These are phyloP conservation scores for Persicaria maculosa DNA, from an alignment of 148 eudicot genomes.

Conservation along the genomic window DNA sequence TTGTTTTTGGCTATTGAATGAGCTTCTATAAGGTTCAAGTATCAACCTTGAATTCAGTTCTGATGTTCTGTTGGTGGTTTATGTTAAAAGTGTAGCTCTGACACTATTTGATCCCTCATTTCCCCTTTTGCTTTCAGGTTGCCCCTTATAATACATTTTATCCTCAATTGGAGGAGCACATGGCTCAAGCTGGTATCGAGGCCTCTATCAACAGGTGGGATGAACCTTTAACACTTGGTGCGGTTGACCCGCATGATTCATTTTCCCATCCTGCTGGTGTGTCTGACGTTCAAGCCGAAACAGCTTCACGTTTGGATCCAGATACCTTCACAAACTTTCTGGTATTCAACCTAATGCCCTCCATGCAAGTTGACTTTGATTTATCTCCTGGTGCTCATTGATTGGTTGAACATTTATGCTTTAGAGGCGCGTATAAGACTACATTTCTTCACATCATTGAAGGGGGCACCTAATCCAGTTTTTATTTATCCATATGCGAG, in stretches of 20 bases:
- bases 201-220: constrained; percentile 85
- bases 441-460: neutral
- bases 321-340: constrained; percentile 88
- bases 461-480: neutral
- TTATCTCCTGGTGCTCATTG: neutral
- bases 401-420: neutral
- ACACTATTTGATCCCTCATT: neutral
- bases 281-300: constrained; percentile 90
- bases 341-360: constrained; percentile 32
- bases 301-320: constrained; percentile 73
- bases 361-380: neutral
- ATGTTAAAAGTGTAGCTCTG: neutral
- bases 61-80: neutral
- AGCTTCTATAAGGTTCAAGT: neutral
- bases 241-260: constrained; percentile 95
- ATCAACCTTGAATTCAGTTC: neutral
- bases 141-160: constrained; percentile 93
- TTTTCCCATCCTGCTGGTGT: constrained; percentile 93
- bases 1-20: neutral
- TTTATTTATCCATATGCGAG: neutral
- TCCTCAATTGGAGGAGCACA: constrained; percentile 89
- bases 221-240: constrained; percentile 76
- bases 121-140: constrained; percentile 37
- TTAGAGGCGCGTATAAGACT: neutral
- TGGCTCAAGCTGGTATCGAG: constrained; percentile 78